Conservation (phyloP, 352 stramenopile genomes). For the Globisporangium nunn region DNA sequence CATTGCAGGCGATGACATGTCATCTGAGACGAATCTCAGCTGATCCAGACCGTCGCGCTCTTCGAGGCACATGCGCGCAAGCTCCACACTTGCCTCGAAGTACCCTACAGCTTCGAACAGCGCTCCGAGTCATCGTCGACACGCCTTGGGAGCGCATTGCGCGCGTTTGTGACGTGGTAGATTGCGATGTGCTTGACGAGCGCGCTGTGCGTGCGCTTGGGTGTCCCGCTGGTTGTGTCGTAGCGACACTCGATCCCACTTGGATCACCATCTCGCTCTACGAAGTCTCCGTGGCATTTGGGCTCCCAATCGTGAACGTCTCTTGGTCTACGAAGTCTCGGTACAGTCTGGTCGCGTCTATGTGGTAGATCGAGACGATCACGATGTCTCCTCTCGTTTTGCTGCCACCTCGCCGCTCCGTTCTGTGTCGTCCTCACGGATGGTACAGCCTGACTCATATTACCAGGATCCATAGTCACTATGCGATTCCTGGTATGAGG, state of each 20-base stretch:
- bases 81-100: slow-evolving; percentile 26
- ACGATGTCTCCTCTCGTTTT: too few relatives aligned
- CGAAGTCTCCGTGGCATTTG: too few relatives aligned
- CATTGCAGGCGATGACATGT: slow-evolving; percentile 21
- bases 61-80: slow-evolving; percentile 29
- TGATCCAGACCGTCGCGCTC: slow-evolving; percentile 39
- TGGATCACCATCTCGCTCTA: slow-evolving; percentile 31
- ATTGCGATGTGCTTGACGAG: slow-evolving; percentile 45
- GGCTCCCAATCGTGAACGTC: too few relatives aligned
- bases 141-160: slow-evolving; percentile 30
- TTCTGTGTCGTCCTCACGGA: too few relatives aligned
- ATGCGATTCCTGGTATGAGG: too few relatives aligned
- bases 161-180: slow-evolving; percentile 33
- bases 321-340: too few relatives aligned
- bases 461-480: too few relatives aligned
- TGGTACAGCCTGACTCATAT: too few relatives aligned
- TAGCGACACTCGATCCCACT: slow-evolving; percentile 33
- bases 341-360: too few relatives aligned
- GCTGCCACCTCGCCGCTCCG: too few relatives aligned
- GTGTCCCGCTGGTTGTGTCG: slow-evolving; percentile 25
- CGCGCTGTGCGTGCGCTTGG: slow-evolving; percentile 46
- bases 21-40: slow-evolving; percentile 27
- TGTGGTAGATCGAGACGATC: too few relatives aligned
- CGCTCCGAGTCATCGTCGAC: slow-evolving; percentile 33
- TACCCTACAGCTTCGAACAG: slow-evolving; percentile 35